These are phyloP conservation scores for Kodamaea arcana DNA, from an alignment of 1,139 yeast species.

Conservation along the genomic window DNA sequence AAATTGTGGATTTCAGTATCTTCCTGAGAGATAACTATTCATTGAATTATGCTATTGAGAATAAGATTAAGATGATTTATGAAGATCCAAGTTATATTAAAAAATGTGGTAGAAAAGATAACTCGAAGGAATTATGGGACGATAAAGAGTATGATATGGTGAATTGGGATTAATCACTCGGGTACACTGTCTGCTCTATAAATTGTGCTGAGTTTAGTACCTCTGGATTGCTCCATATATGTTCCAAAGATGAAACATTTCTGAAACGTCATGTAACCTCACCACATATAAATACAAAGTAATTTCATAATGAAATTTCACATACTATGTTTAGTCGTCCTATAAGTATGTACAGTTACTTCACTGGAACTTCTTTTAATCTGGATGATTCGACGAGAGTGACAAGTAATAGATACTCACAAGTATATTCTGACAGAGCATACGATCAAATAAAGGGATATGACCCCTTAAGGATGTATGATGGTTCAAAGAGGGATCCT, in stretches of 20 bases:
- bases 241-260: too few species aligned
- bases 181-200: too few species aligned
- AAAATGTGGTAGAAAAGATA: slow-evolving; percentile 3
- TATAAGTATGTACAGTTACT: background rate
- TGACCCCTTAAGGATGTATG: too few species aligned
- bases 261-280: background rate
- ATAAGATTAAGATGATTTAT: slow-evolving; percentile 18
- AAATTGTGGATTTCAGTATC: slow-evolving; percentile 23
- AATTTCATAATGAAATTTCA: background rate
- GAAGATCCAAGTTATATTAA: slow-evolving; percentile 10
- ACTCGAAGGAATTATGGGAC: slow-evolving; percentile 1
- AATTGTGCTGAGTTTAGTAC: too few species aligned
- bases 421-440: too few species aligned
- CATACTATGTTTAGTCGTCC: slow-evolving; percentile 1
- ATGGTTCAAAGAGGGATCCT: too few species aligned
- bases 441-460: too few species aligned
- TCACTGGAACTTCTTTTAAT: background rate
- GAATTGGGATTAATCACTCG: too few species aligned
- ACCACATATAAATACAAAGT: background rate
- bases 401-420: background rate
- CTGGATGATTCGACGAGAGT: background rate
- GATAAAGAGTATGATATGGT: background rate
- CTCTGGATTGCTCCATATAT: too few species aligned
- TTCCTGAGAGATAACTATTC: slow-evolving; percentile 28
- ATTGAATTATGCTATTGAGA: slow-evolving; percentile 17